These are phyloP conservation scores for Calonectria hongkongensis DNA, from an alignment of 2,329 filamentous ascomycete species.

Conservation along the genomic window DNA sequence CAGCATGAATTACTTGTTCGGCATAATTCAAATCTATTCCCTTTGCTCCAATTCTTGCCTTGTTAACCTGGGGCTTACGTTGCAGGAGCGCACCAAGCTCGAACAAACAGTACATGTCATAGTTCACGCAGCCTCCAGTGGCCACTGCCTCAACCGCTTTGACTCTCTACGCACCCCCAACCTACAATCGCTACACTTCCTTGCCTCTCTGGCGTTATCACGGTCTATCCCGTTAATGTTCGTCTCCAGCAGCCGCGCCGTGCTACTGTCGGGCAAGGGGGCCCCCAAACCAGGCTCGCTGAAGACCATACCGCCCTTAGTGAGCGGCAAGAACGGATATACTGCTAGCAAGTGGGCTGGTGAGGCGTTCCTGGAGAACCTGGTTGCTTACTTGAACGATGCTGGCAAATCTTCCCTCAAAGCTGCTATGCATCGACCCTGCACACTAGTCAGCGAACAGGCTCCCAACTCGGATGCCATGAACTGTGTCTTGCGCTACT, in stretches of 20 bases:
- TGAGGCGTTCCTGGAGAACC: constrained; percentile 56
- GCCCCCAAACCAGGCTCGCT: constrained; percentile 39
- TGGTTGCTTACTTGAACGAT: constrained; percentile 31
- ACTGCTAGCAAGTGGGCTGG: constrained; percentile 58
- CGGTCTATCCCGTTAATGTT: constrained; percentile 39
- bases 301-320: constrained; percentile 34
- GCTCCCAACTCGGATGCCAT: constrained; percentile 45
- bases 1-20: too few relatives aligned
- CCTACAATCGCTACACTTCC: constrained; percentile 34
- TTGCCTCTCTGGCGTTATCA: constrained; percentile 34
- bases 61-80: constrained; percentile 32
- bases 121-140: constrained; percentile 39
- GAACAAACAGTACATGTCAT: constrained; percentile 33
- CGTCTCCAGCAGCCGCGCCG: constrained; percentile 37
- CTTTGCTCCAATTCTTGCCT: constrained; percentile 2
- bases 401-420: constrained; percentile 39
- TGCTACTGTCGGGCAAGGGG: constrained; percentile 32
- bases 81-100: constrained; percentile 21
- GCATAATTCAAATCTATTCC: too few relatives aligned
- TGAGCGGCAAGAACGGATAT: constrained; percentile 56
- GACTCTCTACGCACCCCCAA: constrained; percentile 37
- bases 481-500: constrained; percentile 40
- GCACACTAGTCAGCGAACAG: constrained; percentile 45
- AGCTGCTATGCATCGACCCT: constrained; percentile 55
- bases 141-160: constrained; percentile 43